Evolutionary conservation across 2,329 filamentous ascomycete genomes (phyloP), one percentile per base, ranked within the genome.

Genomic region (Aureobasidium sp.): DNA sequence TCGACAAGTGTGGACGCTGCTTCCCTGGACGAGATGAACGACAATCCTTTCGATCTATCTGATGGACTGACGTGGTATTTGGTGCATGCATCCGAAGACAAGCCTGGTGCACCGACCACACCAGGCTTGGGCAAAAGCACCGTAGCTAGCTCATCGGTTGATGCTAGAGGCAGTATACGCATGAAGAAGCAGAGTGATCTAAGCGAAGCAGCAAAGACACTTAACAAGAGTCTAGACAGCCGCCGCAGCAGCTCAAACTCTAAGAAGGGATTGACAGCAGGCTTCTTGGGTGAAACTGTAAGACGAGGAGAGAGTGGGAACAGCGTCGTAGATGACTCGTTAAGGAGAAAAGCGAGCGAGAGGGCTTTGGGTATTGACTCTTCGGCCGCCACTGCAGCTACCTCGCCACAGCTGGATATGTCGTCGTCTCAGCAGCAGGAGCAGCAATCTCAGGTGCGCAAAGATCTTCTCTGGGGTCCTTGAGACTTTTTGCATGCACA

Each of bases 31-130:
- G 59, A 61, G 25, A 51, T 51, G 37, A 91, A 96, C 65, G 94
- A 97, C 66, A 99, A 99, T 70, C 94, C 94, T 0, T 99, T 99
- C 73, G 92, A 97, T 68, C 81, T 99, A 13, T 96, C 91, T 0
- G 94, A 99, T 69, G 94, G 94, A 3, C 78, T 99, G 51, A 86
- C 93, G 37, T 99, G 94, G 94, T 97, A 97, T 74, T 82, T 99
- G 6, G 87, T 99, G 39, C 93, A 99, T 71, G 94, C 94, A 0
- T 82, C 85, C 2, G 94, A 99, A 75, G 94, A 99, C 74, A 85
- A 91, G 0, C 89, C 89, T 1, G 92, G 91, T 45, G 81, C 81
- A 2, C 94, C 94, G 0, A 87, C 89, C n/a, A 97, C 93, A 0
- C 93, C 94, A 0, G 92, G 93, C 0, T 82, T 96, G 60, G 90